Conservation (phyloP, 2,329 filamentous ascomycete species). For the Knufia petricola region DNA sequence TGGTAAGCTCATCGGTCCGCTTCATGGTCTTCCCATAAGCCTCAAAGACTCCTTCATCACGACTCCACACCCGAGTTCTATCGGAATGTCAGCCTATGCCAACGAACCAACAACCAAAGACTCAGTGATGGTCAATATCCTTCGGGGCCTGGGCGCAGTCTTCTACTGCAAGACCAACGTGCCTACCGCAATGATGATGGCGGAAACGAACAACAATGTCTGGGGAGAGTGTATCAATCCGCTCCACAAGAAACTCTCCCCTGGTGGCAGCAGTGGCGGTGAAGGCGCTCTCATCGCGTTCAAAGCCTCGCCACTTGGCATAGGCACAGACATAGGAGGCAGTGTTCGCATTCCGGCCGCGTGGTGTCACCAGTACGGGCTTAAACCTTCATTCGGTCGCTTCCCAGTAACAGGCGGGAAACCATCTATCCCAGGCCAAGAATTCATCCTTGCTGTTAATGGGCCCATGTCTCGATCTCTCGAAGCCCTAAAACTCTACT, state of each 20-base stretch:
- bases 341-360: slow-evolving; percentile 32
- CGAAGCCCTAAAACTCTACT: slow-evolving; percentile 28
- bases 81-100: slow-evolving; percentile 30
- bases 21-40: slow-evolving; percentile 52
- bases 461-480: slow-evolving; percentile 32
- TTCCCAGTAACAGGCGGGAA: slow-evolving; percentile 31
- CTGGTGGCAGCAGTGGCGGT: slow-evolving; percentile 30
- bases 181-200: slow-evolving; percentile 41
- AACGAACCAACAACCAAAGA: slow-evolving; percentile 26
- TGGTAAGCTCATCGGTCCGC: slow-evolving; percentile 46
- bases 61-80: slow-evolving; percentile 26
- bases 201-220: slow-evolving; percentile 34
- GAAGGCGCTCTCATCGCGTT: slow-evolving; percentile 30
- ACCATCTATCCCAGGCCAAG: slow-evolving; percentile 31
- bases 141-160: slow-evolving; percentile 37
- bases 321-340: slow-evolving; percentile 35
- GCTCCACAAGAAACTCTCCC: slow-evolving; percentile 27
- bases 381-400: slow-evolving; percentile 33
- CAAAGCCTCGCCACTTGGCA: slow-evolving; percentile 25
- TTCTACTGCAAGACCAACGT: slow-evolving; percentile 47
- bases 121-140: slow-evolving; percentile 29
- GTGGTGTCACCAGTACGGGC: slow-evolving; percentile 31
- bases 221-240: slow-evolving; percentile 35
- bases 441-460: slow-evolving; percentile 31
- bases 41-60: slow-evolving; percentile 42